phyloP scores from a whole-genome alignment of 2,329 filamentous ascomycete genomes.

The Helicocarpus griseus region DNA sequence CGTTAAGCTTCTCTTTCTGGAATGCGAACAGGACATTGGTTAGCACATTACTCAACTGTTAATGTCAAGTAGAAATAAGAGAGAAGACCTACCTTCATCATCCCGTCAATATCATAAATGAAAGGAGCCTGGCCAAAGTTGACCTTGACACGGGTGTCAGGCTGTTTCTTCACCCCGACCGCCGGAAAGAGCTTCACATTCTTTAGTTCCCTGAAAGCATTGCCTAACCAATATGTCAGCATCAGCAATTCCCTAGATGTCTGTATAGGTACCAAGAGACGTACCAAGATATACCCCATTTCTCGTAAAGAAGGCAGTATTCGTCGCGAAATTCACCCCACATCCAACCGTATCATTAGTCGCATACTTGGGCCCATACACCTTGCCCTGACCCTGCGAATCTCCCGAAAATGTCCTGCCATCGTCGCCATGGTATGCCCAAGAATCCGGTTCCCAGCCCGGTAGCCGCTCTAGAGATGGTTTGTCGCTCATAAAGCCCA shows the following conservation, averaged over 20 bases:
- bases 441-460: constrained; percentile 57
- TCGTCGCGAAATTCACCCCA: constrained; percentile 54
- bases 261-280: neutral
- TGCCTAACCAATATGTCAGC: constrained; percentile 40
- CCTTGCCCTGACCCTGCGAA: constrained; percentile 43
- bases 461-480: constrained; percentile 52
- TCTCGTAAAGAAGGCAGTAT: constrained; percentile 55
- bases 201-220: constrained; percentile 37
- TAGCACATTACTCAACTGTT: neutral
- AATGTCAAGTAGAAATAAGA: neutral
- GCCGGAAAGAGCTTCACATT: constrained; percentile 42
- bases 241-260: neutral
- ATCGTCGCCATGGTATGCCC: constrained; percentile 59
- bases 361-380: constrained; percentile 52
- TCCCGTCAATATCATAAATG: constrained; percentile 79
- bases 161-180: constrained; percentile 56
- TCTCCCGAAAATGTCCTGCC: constrained; percentile 53
- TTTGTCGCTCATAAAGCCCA: constrained; percentile 52
- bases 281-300: constrained; percentile 50
- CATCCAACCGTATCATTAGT: constrained; percentile 54
- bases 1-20: constrained; percentile 51
- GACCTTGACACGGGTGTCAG: constrained; percentile 47
- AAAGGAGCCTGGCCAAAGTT: constrained; percentile 67
- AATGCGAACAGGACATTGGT: neutral
- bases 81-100: constrained; percentile 57